Evolutionary conservation across 2,329 filamentous ascomycete genomes (phyloP), one percentile per base, ranked within the genome.

Genomic region (Colletotrichum australisinense): DNA sequence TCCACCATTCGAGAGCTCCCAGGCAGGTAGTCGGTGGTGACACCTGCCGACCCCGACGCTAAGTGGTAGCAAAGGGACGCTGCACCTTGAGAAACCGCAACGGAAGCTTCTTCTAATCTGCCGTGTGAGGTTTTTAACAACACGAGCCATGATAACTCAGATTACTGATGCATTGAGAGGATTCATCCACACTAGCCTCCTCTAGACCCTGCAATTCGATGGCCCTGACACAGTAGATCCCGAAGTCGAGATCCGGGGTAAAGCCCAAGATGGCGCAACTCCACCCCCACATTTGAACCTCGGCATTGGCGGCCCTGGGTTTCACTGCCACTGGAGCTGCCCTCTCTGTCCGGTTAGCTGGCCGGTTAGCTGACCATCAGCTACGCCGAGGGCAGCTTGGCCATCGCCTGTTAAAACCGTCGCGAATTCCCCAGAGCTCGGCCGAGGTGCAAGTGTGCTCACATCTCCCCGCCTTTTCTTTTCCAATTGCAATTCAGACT

Each of bases 221-320:
- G 19, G 14, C 30, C 12, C 49, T 46, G 32, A 35, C 11, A 35
- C 11, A 35, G 32, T 35, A 73, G 60, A 66, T 73, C 60, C 69
- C 63, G 63, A 72, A 63, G 38, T 72, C 35, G 55, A 67, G 63
- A 72, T 72, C 69, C 63, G 59, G 72, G 72, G 63, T 74, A 52
- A 57, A 38, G 5, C 14, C 30, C 49, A 35, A 56, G 49, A 68
- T 62, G 69, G 59, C 53, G 28, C 32, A 69, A 72, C 63, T 67
- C 68, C 63, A 67, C 63, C 66, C 73, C 73, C 73, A 74, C 73
- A 67, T 42, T 65, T 73, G 71, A 60, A 75, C 73, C 73, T 75
- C 73, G 73, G 73, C 73, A 75, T 71, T 69, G 63, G 58, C 69
- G 46, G 22, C 46, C n/a, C n/a, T 26, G 62, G 32, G 62, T 72